Percentiles rank a stretch among this genome's conserved stretches.
phyloP scores from a whole-genome alignment of 345 rosid genomes.

The Hirschfeldia incana region DNA sequence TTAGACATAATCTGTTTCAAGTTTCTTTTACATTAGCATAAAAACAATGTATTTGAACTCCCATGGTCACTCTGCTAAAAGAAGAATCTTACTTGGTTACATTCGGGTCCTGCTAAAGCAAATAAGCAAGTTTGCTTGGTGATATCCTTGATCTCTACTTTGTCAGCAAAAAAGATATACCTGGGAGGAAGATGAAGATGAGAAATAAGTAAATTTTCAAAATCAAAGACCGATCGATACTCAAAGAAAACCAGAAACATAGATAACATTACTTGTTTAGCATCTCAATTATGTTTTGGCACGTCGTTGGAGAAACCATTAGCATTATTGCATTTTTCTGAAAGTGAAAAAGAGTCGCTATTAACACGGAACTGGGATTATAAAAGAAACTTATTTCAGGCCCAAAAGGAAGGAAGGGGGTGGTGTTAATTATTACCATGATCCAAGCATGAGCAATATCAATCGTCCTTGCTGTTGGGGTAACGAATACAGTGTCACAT shows the following conservation, averaged over 20 bases:
- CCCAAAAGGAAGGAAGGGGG: too few species aligned
- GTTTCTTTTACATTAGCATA: not conserved
- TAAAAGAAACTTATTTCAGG: too few species aligned
- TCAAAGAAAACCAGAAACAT: too few species aligned
- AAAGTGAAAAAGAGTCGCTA: constrained; percentile 9
- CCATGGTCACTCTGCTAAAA: constrained; percentile 5
- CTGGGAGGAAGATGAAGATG: constrained; percentile 40
- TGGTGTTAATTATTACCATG: constrained; percentile 50
- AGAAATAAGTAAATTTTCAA: not conserved
- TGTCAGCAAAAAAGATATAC: constrained; percentile 85
- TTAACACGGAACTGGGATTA: too few species aligned
- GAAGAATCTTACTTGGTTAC: constrained; percentile 55
- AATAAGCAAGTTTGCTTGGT: constrained; percentile 80
- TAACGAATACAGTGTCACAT: constrained; percentile 84
- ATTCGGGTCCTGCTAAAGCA: constrained; percentile 66
- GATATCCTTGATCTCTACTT: constrained; percentile 79
- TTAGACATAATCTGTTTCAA: constrained; percentile 59
- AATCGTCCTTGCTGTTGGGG: constrained; percentile 87
- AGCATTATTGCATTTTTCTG: constrained; percentile 79
- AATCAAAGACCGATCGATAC: too few species aligned
- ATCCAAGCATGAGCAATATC: constrained; percentile 88
- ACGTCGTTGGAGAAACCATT: constrained; percentile 65
- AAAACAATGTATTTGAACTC: constrained; percentile 22
- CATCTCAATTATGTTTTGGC: constrained; percentile 60
- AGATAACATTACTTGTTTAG: constrained; percentile 61